Evolutionary conservation across 148 eudicot genomes (phyloP).

Genomic region (Cornus suecica): DNA sequence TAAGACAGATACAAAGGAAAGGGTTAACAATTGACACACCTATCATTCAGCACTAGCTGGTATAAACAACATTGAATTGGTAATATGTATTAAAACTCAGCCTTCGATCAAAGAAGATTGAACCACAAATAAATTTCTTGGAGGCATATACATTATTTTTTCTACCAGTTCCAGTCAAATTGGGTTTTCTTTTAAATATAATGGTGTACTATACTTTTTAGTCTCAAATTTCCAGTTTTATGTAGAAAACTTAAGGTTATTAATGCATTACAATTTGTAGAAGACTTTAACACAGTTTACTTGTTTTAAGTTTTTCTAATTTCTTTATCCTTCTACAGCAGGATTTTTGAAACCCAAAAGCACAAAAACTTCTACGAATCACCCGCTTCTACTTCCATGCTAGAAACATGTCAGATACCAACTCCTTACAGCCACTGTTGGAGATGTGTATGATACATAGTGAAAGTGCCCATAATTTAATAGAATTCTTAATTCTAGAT

Average conservation of each 20-base stretch:
- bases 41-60: not conserved
- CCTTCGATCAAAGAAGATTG: not conserved
- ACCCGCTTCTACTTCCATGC: no score
- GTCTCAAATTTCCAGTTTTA: not conserved
- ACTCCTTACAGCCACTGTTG: no score
- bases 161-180: no score
- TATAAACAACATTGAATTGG: not conserved
- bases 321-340: not conserved
- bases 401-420: no score
- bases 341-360: not conserved
- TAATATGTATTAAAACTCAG: not conserved
- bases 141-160: not conserved
- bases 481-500: no score
- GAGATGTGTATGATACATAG: no score
- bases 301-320: not conserved
- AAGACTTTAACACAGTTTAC: not conserved
- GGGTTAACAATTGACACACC: not conserved
- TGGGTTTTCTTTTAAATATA: not conserved
- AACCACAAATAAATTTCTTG: not conserved
- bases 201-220: no score
- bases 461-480: no score
- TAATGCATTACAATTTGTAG: not conserved
- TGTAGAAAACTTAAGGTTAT: not conserved
- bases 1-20: not conserved
- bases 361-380: no score